Conservation (phyloP, 345 rosid genomes). For the Eucalyptus grandis region DNA sequence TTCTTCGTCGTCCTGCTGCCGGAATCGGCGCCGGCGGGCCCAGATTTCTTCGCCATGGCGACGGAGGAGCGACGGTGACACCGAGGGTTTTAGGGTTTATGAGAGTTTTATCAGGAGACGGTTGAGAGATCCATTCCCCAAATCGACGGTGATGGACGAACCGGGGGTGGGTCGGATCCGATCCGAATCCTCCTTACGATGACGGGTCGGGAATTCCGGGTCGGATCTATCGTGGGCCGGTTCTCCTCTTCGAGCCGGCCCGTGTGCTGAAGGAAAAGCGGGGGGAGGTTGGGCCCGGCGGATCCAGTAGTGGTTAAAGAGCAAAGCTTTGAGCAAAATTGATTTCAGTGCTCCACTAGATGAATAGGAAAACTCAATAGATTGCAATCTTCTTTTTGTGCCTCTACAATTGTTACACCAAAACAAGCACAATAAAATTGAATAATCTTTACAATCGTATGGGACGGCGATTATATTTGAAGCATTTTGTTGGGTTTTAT, state of each 20-base stretch:
- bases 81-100: not conserved
- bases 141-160: not conserved
- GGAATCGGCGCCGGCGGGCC: not conserved
- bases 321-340: not conserved
- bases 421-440: not conserved
- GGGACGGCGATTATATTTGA: not conserved
- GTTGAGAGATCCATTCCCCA: not conserved
- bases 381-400: not conserved
- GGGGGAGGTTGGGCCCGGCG: not conserved
- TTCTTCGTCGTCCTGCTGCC: constrained; percentile 12
- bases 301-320: not conserved
- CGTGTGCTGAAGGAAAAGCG: not conserved
- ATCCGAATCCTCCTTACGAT: not conserved
- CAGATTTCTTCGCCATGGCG: constrained; percentile 9
- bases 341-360: not conserved
- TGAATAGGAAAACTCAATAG: not conserved
- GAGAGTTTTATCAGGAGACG: not conserved
- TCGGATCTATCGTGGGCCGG: not conserved
- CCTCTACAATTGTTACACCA: not conserved
- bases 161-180: not conserved
- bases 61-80: not conserved
- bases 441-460: not conserved
- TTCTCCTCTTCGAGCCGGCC: not conserved
- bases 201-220: not conserved
- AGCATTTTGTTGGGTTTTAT: not conserved